Evolutionary conservation across 345 rosid species (phyloP), one percentile per base, ranked within the genome.

Genomic region (Acer campestre): DNA sequence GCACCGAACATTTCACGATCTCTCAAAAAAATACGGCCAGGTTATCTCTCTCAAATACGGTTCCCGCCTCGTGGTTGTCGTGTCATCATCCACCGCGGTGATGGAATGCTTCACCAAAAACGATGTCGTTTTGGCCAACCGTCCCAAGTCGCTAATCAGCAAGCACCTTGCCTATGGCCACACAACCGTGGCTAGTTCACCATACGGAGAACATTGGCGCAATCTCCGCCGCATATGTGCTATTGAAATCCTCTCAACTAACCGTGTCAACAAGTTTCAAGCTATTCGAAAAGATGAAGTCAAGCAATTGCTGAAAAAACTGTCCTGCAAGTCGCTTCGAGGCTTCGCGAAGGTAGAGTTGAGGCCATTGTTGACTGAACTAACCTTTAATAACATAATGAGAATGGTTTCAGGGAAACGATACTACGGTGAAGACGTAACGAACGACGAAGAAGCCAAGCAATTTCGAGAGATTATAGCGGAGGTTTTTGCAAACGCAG

Each of bases 151-250:
- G 1, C 31, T 80, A 51, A 2, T 49, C 0, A 70, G 77, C 27
- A 87, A 86, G 75, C 77, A 88, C 79, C 2, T 91, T 8, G 78
- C 77, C 17, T 91, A 88, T 79, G 78, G 84, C 78, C 8, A 67
- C 63, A 84, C 88, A n/a, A 73, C 77, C 13, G 25, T 90, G 0
- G 16, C 46, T 11, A 48, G 79, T 0, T 76, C 88, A 2, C 67
- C 86, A 16, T 84, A 92, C 59, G 97, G 92, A 1, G 90, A 92
- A 20, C 91, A 85, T 38, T 92, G 94, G 92, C 88, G 94, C 55
- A 88, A 86, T 87, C 90, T 92, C 56, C 90, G 92, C 42, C 85
- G 86, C 14, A 77, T 89, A n/a, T 58, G 82, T 72, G 72, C 88
- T 63, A 68, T 70, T 1, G 90, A 90, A 53, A 80, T 92, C 77